Conservation (phyloP, 2,329 filamentous ascomycete genomes). For the Fusarium marasasianum region DNA sequence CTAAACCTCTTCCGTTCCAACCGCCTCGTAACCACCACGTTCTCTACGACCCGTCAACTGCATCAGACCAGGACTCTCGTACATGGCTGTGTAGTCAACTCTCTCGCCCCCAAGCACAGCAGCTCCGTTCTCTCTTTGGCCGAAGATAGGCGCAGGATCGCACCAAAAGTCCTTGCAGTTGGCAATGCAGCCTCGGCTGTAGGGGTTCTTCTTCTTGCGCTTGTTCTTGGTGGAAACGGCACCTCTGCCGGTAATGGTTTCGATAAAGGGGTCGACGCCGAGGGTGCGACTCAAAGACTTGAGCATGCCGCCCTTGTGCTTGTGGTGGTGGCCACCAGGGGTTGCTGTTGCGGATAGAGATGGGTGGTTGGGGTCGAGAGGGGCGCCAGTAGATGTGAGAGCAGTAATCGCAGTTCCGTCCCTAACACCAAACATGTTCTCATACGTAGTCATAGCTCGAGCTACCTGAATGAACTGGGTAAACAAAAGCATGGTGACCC, state of each 20-base stretch:
- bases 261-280: conserved; percentile 92
- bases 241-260: conserved; percentile 86
- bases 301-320: conserved; percentile 72
- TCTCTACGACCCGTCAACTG: conserved; percentile 59
- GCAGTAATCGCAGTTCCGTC: conserved; percentile 71
- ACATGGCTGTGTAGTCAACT: conserved; percentile 90
- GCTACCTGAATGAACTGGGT: conserved; percentile 95
- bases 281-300: conserved; percentile 85
- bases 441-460: conserved; percentile 92
- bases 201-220: conserved; percentile 78
- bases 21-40: conserved; percentile 69
- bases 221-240: conserved; percentile 67
- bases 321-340: conserved; percentile 57
- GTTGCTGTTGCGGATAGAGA: conserved; percentile 64
- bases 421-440: conserved; percentile 89
- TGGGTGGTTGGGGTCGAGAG: conserved; percentile 73
- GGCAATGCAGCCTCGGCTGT: conserved; percentile 80
- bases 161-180: conserved; percentile 99
- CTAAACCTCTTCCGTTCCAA: conserved; percentile 63
- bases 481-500: conserved; percentile 96
- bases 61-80: conserved; percentile 82
- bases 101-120: conserved; percentile 80
- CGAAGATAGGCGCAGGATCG: conserved; percentile 84
- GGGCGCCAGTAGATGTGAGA: conserved; percentile 80
- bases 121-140: conserved; percentile 75